Percentiles rank a stretch among this genome's conserved stretches.
phyloP scores from a whole-genome alignment of 2,329 filamentous ascomycete genomes.

The Chaetomium sp. region DNA sequence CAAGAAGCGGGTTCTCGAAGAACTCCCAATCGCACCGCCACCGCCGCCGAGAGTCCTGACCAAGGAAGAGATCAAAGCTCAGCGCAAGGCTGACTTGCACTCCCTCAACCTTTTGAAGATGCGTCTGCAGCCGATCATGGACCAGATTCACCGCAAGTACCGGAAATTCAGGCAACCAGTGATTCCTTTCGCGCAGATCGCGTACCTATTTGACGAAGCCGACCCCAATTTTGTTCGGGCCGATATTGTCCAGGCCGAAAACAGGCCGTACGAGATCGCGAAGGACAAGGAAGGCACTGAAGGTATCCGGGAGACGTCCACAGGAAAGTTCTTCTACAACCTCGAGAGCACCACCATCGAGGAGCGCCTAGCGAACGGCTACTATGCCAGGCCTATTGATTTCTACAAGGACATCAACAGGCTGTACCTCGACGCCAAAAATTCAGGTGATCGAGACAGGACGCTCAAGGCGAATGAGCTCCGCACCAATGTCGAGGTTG shows the following conservation, averaged over 20 bases:
- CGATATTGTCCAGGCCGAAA: conserved; percentile 56
- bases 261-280: conserved; percentile 75
- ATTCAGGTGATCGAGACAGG: conserved; percentile 78
- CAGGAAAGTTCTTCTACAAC: conserved; percentile 91
- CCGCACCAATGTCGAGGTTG: conserved; percentile 89
- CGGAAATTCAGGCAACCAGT: conserved; percentile 82
- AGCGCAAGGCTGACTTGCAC: conserved; percentile 81
- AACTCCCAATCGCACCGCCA: conserved; percentile 72
- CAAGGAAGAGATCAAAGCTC: conserved; percentile 77
- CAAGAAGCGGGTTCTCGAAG: conserved; percentile 81
- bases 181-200: conserved; percentile 71
- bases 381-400: conserved; percentile 87
- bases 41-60: conserved; percentile 68
- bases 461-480: conserved; percentile 89
- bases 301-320: conserved; percentile 73
- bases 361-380: conserved; percentile 94
- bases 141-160: conserved; percentile 89
- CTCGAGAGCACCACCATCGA: conserved; percentile 91
- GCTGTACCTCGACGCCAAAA: conserved; percentile 81
- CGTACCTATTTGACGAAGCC: conserved; percentile 81
- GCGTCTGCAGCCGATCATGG: conserved; percentile 90
- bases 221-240: conserved; percentile 70
- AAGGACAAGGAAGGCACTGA: conserved; percentile 77
- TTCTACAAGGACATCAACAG: conserved; percentile 86
- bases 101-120: conserved; percentile 86